Evolutionary conservation across 2,329 filamentous ascomycete genomes (phyloP).

Genomic region (Cladosporium cucumerinum): DNA sequence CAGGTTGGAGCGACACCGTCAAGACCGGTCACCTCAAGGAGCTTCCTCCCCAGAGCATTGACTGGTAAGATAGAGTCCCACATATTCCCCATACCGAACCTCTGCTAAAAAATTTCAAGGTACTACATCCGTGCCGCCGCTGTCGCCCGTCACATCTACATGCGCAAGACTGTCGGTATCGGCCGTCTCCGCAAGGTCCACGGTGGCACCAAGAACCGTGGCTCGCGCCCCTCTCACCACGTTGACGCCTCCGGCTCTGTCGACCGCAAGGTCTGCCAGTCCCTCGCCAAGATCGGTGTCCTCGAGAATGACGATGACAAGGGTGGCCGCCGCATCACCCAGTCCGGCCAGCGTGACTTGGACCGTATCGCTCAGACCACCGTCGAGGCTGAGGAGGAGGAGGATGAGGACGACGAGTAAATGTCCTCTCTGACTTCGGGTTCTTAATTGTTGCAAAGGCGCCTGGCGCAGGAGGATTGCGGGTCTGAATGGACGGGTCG

Average conservation of each 20-base stretch:
- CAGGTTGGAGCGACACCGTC: constrained; percentile 99
- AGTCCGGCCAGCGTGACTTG: constrained; percentile 97
- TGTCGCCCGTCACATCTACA: constrained; percentile 96
- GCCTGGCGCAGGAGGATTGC: constrained; percentile 14
- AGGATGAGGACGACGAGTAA: constrained; percentile 41
- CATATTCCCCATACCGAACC: background rate
- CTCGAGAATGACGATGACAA: constrained; percentile 97
- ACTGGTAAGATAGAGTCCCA: constrained; percentile 59
- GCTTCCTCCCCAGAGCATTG: constrained; percentile 94
- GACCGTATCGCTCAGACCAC: constrained; percentile 64
- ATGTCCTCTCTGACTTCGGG: constrained; percentile 11
- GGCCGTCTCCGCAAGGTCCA: constrained; percentile 96
- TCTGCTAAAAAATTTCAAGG: constrained; percentile 36
- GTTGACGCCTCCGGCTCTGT: constrained; percentile 92
- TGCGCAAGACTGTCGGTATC: constrained; percentile 98
- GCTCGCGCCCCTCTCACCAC: constrained; percentile 86
- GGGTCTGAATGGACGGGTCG: constrained; percentile 10
- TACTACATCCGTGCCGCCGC: constrained; percentile 84
- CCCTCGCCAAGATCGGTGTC: constrained; percentile 98
- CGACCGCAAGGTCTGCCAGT: constrained; percentile 96
- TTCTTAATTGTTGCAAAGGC: constrained; percentile 14
- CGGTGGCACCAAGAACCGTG: constrained; percentile 89
- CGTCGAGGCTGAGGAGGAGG: constrained; percentile 51
- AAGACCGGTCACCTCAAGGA: constrained; percentile 97
- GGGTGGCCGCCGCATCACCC: constrained; percentile 96